Evolutionary conservation across 1,284 basidiomycete genomes (phyloP), one percentile per base, ranked within the genome.

Genomic region (Trichosporon sp.): DNA sequence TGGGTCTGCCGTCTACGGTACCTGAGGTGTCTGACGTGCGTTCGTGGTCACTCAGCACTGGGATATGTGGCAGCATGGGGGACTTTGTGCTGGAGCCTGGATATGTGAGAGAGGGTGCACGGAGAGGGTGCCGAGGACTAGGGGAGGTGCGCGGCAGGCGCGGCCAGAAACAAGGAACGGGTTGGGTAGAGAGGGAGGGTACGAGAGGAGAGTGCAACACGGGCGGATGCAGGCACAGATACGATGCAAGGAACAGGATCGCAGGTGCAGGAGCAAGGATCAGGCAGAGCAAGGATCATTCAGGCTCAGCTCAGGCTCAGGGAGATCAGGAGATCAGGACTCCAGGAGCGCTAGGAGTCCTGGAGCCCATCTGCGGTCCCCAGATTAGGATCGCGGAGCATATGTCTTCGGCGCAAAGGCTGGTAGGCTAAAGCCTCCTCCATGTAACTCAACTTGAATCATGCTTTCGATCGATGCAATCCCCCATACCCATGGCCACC

Each of bases 231-330:
- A 61, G 26, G 31, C 56, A 61, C 32, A 16, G 32, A 61, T 61
- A 31, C 56, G 26, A 61, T 2, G 56, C 32, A 10, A 61, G 12
- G 56, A 26, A 26, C 32, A 61, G 16, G 56, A 12, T 32, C 26
- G 26, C 26, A 26, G 26, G 26, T 26, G 26, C 26, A 26, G 26
- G 26, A 26, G 26, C 26, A 26, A 26, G 26, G 26, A 26, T 26
- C 26, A 26, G 26, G 26, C 26, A 26, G 26, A 26, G 56, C 32
- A 61, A 61, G 56, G 56, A 61, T 35, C 31, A 35, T 61, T 61
- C 56, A 61, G 56, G 56, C 56, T 61, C 56, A 61, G 56, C 32
- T 61, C 56, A 61, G 56, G 56, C 56, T 61, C 56, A 61, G 56
- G 54, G 14, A 31, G 31, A 61, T 61, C 56, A 61, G 56, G 56